These are phyloP conservation scores for Neurospora pannonica DNA, from an alignment of 495 filamentous ascomycete species.

Conservation along the genomic window DNA sequence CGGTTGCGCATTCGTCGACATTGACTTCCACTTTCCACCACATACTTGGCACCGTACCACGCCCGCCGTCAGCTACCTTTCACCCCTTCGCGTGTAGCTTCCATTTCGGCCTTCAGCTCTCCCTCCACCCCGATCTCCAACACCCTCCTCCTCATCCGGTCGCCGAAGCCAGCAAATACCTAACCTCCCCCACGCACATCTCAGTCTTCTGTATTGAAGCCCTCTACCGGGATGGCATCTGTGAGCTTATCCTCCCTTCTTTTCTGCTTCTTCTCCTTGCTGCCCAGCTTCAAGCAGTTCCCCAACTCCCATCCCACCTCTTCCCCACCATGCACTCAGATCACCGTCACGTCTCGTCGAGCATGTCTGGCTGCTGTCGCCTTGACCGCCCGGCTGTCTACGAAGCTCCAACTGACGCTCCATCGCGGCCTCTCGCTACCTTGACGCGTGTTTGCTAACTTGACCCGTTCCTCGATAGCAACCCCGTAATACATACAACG, in stretches of 20 bases:
- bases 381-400: neutral
- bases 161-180: conserved; percentile 1
- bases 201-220: neutral
- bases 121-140: neutral
- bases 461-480: conserved; percentile 21
- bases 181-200: neutral
- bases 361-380: neutral
- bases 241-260: conserved; percentile 11
- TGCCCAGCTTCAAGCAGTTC: neutral
- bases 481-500: conserved; percentile 32
- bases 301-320: neutral
- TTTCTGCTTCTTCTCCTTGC: neutral
- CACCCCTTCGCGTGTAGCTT: neutral
- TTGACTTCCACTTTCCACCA: neutral
- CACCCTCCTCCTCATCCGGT: neutral
- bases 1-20: neutral
- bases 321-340: neutral
- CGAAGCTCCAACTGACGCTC: neutral
- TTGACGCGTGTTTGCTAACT: neutral
- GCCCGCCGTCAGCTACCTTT: neutral
- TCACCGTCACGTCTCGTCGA: neutral
- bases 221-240: conserved; percentile 22
- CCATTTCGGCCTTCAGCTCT: neutral
- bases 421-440: neutral
- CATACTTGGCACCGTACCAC: neutral